A percentile compares a stretch with the other conserved stretches of the same genome.
Conservation (phyloP, 495 filamentous ascomycete genomes). For the Penicillium ucsense region DNA sequence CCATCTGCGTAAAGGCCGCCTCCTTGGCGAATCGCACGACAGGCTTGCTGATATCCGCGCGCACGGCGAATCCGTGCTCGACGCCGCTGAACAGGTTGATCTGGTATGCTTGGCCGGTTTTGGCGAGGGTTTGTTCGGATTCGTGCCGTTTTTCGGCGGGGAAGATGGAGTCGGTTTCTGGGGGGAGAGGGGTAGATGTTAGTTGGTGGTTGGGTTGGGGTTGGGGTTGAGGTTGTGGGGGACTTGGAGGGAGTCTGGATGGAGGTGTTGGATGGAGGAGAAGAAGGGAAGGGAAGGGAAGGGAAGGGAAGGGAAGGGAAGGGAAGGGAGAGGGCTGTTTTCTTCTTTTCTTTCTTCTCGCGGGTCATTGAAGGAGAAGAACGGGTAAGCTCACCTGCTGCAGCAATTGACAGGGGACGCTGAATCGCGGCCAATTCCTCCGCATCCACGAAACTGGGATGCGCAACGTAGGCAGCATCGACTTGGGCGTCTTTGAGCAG, state of each 20-base stretch:
- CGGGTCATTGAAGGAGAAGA: neutral
- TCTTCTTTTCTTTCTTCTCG: neutral
- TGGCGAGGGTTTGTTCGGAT: conserved; percentile 43
- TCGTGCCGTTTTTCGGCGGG: conserved; percentile 50
- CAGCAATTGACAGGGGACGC: conserved; percentile 60
- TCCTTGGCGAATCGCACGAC: conserved; percentile 59
- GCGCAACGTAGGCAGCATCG: conserved; percentile 57
- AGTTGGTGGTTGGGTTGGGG: neutral
- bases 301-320: too few species aligned
- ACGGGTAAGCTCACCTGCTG: conserved; percentile 39
- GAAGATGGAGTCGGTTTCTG: conserved; percentile 64
- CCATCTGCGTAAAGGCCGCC: conserved; percentile 64
- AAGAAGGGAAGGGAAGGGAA: neutral
- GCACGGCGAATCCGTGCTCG: conserved; percentile 63
- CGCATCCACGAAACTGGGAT: conserved; percentile 60
- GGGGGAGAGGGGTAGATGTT: neutral
- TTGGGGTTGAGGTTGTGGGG: too few species aligned
- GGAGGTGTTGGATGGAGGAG: neutral
- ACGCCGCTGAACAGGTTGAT: conserved; percentile 65
- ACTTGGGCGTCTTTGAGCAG: conserved; percentile 27
- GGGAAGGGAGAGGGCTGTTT: too few species aligned
- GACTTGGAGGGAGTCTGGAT: too few species aligned
- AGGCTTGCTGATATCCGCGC: conserved; percentile 46
- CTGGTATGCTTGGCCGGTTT: conserved; percentile 56
- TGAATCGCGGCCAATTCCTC: conserved; percentile 58